Conservation (phyloP, 441 rosid genomes). For the Syzygium malaccense region DNA sequence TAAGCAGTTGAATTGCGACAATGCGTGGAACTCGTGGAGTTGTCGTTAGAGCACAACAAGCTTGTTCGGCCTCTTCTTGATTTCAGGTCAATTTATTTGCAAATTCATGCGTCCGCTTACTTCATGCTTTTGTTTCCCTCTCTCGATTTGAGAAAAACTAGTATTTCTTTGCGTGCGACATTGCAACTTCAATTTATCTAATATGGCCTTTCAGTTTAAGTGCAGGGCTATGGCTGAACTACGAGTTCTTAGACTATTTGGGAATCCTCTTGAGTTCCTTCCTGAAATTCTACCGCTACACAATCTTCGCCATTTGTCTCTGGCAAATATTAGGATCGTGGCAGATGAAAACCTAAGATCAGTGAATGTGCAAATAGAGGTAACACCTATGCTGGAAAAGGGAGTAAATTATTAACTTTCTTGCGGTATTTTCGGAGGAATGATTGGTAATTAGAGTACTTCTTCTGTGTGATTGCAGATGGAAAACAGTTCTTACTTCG, state of each 20-base stretch:
- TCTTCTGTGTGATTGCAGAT: slow-evolving; percentile 40
- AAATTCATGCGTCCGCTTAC: background rate
- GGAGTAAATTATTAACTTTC: slow-evolving; percentile 3
- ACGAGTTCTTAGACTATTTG: slow-evolving; percentile 80
- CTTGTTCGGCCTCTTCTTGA: slow-evolving; percentile 97
- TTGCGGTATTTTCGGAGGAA: background rate
- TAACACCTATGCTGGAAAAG: slow-evolving; percentile 14
- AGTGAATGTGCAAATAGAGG: slow-evolving; percentile 91
- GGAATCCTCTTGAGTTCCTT: slow-evolving; percentile 95
- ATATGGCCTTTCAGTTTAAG: slow-evolving; percentile 34
- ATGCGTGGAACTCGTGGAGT: slow-evolving; percentile 67
- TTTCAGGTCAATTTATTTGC: slow-evolving; percentile 67
- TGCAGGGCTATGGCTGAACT: slow-evolving; percentile 91
- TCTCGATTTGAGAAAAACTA: slow-evolving; percentile 2
- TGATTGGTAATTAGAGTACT: background rate
- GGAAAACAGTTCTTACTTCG: slow-evolving; percentile 93
- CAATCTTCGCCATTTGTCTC: slow-evolving; percentile 88
- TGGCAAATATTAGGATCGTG: slow-evolving; percentile 85
- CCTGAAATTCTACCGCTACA: slow-evolving; percentile 90
- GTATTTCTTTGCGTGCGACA: background rate
- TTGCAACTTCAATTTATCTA: slow-evolving; percentile 21
- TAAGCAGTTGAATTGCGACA: slow-evolving; percentile 84
- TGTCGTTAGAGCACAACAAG: slow-evolving; percentile 92
- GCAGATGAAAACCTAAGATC: slow-evolving; percentile 91
- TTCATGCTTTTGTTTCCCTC: slow-evolving; percentile 1